Evolutionary conservation across 371 early-diverging fungal species (phyloP), one percentile per base, ranked within the genome.

Genomic region (Phascolomyces articulosus): DNA sequence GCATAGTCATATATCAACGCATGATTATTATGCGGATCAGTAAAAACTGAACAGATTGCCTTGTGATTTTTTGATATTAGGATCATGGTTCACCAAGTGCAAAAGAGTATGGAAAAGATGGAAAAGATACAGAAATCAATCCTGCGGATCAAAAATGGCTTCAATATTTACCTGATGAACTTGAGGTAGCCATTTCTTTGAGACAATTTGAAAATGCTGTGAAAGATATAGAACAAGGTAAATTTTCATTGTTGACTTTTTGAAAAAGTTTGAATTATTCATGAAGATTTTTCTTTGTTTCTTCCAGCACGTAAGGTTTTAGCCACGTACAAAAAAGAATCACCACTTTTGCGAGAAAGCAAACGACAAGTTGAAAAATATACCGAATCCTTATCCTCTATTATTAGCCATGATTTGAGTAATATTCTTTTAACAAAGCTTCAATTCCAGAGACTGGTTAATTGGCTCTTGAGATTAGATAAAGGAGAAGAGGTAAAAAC

Each of bases 151-250:
- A 77, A 29, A 83, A 85, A 40, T 91, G 90, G 90, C 63, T 95
- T n/a, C 73, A 77, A 23, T 90, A 93, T 62, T 80, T 94, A 48
- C 82, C 92, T 2, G 94, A 95, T 71, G 91, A 93, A 48, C 70
- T 97, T 56, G 97, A 95, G 59, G 94, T 97, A 4, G 73, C 88
- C 38, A 93, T 97, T 73, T 95, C 96, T 2, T 83, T 93, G 28
- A 78, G 96, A 48, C 94, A 95, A 63, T 95, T 95, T 75, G 91
- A 91, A 49, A 76, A 74, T n/a, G 92, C 95, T 3, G 92, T 94
- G 0, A 72, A 70, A 2, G 79, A 84, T 58, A 85, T 95, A 56
- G 90, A 91, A 58, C 87, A 86, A 77, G 91, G 90, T 89, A 69
- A 34, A 47, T 40, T 15, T 40, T n/a, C n/a, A n/a, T n/a, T n/a